Evolutionary conservation across 164 flowering plant species (phyloP).

Genomic region (Santalum album): DNA sequence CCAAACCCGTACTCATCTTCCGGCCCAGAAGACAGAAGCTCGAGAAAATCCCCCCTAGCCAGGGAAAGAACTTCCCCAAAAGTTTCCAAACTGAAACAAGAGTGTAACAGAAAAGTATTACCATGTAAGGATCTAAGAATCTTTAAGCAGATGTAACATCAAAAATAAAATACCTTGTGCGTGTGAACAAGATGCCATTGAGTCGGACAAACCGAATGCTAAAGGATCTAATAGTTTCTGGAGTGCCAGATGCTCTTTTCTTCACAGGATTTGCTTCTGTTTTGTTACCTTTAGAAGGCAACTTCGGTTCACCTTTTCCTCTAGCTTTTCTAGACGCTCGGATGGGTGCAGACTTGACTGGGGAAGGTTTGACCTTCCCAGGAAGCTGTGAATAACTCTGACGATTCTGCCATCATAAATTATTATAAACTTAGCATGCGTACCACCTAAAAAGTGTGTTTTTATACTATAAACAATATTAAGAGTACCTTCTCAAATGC

Average conservation of each 20-base stretch:
- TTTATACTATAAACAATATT: not conserved
- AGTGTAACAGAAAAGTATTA: not conserved
- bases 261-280: constrained; percentile 23
- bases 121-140: not conserved
- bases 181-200: constrained; percentile 90
- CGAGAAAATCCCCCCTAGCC: constrained; percentile 42
- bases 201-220: constrained; percentile 75
- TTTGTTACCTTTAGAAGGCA: constrained; percentile 31
- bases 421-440: not conserved
- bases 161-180: constrained; percentile 66
- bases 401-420: constrained; percentile 62
- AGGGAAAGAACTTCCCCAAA: constrained; percentile 64
- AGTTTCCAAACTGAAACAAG: constrained; percentile 63
- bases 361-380: constrained; percentile 29
- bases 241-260: constrained; percentile 23
- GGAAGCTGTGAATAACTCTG: constrained; percentile 42
- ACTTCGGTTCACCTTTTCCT: constrained; percentile 51
- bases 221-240: constrained; percentile 47
- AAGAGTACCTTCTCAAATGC: constrained; percentile 89
- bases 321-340: constrained; percentile 39
- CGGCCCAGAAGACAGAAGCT: constrained; percentile 68
- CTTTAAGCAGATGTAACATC: not conserved
- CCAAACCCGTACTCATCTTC: constrained; percentile 70
- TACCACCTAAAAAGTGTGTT: not conserved
- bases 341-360: constrained; percentile 23